phyloP scores from a whole-genome alignment of 495 filamentous ascomycete genomes.

The Aspergillus funiculosus region DNA sequence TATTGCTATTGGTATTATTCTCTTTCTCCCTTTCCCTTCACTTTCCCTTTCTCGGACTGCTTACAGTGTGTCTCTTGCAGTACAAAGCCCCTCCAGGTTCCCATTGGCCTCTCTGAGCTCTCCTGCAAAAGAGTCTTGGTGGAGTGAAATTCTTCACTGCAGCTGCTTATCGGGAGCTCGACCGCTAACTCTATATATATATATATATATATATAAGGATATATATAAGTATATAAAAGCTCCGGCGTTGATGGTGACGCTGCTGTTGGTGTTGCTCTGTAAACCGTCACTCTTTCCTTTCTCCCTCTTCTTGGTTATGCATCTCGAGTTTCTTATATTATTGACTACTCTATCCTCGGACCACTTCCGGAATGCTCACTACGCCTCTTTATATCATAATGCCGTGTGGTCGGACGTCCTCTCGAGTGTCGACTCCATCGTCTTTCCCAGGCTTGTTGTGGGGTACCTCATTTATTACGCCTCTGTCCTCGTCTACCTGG shows the following conservation, averaged over 20 bases:
- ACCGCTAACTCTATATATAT: no score
- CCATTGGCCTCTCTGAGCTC: constrained; percentile 6
- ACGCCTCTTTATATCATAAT: constrained; percentile 3
- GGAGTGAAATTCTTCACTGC: constrained; percentile 4
- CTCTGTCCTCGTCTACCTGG: no score
- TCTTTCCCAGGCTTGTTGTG: no score
- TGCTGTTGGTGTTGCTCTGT: not conserved
- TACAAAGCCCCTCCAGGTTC: constrained; percentile 13
- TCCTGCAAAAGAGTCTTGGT: not conserved
- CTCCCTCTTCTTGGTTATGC: not conserved
- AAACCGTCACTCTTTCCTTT: not conserved
- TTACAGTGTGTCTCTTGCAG: constrained; percentile 1
- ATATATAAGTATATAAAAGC: no score
- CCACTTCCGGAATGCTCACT: constrained; percentile 5
- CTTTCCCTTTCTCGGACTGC: not conserved
- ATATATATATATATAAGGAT: no score
- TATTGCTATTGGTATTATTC: not conserved
- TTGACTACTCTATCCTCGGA: constrained; percentile 11
- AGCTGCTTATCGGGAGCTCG: constrained; percentile 6
- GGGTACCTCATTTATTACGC: no score
- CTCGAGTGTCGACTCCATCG: constrained; percentile 7
- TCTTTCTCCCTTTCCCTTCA: not conserved
- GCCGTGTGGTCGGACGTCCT: constrained; percentile 9
- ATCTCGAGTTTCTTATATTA: no score
- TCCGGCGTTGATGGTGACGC: no score